Evolutionary conservation across 768 basidiomycete species (phyloP).

Genomic region (Kwoniella bestiolae): DNA sequence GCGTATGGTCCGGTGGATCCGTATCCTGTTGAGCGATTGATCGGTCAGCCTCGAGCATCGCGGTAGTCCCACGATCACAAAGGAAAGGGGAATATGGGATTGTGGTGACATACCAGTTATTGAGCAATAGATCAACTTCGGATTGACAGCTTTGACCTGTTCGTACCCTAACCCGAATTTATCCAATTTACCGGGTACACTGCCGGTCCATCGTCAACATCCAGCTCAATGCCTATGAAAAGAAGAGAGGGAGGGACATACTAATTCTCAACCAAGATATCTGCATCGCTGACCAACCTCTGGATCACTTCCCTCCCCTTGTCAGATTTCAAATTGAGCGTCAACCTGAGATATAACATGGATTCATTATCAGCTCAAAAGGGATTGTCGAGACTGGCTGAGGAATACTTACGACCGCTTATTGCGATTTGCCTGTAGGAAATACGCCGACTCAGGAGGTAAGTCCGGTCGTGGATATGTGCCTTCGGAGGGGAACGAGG

Average conservation of each 20-base stretch:
- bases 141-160: constrained; percentile 76
- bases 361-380: not conserved
- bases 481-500: constrained; percentile 58
- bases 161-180: constrained; percentile 85
- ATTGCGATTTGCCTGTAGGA: constrained; percentile 77
- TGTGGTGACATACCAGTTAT: constrained; percentile 74
- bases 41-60: not conserved
- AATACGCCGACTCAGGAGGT: constrained; percentile 91
- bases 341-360: constrained; percentile 58
- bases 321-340: constrained; percentile 80
- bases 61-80: not conserved
- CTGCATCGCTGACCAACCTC: constrained; percentile 71
- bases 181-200: constrained; percentile 69
- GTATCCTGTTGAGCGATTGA: constrained; percentile 62
- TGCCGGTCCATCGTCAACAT: constrained; percentile 7
- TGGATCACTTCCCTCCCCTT: constrained; percentile 77
- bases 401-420: constrained; percentile 44
- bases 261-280: constrained; percentile 88
- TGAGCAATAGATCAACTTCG: constrained; percentile 80
- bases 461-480: constrained; percentile 62
- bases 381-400: not conserved
- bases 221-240: constrained; percentile 18
- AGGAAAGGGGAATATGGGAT: no score
- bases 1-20: constrained; percentile 89
- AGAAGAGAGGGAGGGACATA: constrained; percentile 22